These are phyloP conservation scores for Mortierella sp. DNA, from an alignment of 371 early-diverging fungal genomes.

Conservation along the genomic window DNA sequence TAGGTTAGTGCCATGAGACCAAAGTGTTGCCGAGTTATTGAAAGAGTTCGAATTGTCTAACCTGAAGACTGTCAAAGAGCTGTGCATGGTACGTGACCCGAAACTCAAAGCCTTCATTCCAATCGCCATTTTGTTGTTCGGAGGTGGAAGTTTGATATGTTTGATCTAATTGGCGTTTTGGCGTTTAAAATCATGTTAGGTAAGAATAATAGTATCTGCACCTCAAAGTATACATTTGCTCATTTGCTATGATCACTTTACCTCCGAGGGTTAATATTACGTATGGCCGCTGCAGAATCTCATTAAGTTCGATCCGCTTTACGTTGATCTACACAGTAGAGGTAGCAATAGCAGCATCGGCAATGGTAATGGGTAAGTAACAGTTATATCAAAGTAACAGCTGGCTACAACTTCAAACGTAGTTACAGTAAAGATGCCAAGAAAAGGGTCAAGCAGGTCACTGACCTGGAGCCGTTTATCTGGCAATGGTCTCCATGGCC, in stretches of 20 bases:
- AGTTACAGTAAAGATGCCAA: neutral
- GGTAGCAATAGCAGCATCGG: neutral
- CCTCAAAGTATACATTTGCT: conserved; percentile 14
- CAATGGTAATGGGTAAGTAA: neutral
- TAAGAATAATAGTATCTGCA: neutral
- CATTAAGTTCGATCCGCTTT: conserved; percentile 51
- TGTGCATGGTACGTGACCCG: conserved; percentile 81
- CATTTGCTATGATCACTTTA: conserved; percentile 15
- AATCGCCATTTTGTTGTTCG: conserved; percentile 69
- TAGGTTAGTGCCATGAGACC: neutral
- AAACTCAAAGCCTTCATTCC: conserved; percentile 86
- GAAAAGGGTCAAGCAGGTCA: neutral
- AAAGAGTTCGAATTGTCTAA: conserved; percentile 19
- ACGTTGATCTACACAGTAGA: conserved; percentile 42
- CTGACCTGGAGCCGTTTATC: conserved; percentile 53
- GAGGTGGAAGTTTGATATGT: conserved; percentile 75
- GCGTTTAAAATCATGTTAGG: neutral
- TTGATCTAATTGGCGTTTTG: conserved; percentile 63
- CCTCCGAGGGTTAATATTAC: conserved; percentile 58
- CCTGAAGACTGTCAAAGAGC: conserved; percentile 80
- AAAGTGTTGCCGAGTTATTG: neutral
- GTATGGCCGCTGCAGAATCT: conserved; percentile 46
- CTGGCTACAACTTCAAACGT: neutral
- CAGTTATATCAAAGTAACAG: neutral
- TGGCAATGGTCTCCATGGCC: conserved; percentile 53